phyloP scores from a whole-genome alignment of 2,329 filamentous ascomycete genomes.

The Simplicillium sp. region DNA sequence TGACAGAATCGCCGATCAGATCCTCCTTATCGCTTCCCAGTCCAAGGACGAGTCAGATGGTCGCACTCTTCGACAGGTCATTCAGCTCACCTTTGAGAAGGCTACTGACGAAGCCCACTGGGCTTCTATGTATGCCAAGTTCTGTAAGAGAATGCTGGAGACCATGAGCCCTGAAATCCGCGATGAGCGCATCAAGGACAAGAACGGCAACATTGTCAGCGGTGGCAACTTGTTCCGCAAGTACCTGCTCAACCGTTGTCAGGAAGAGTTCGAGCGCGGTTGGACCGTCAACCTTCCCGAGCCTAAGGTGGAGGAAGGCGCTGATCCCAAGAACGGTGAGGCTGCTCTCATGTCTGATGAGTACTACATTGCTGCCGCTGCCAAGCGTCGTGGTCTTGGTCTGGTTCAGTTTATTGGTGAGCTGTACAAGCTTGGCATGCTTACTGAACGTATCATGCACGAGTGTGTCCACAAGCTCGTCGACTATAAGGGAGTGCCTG shows the following conservation, averaged over 20 bases:
- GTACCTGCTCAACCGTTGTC: conserved; percentile 95
- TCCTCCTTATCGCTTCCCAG: conserved; percentile 83
- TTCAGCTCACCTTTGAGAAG: conserved; percentile 98
- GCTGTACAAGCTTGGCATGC: conserved; percentile 96
- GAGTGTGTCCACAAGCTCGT: conserved; percentile 96
- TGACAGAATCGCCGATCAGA: conserved; percentile 88
- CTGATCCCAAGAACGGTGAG: conserved; percentile 51
- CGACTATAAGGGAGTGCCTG: conserved; percentile 85
- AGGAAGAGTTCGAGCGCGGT: conserved; percentile 96
- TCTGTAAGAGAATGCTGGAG: conserved; percentile 94
- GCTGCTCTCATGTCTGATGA: conserved; percentile 85
- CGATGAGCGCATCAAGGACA: conserved; percentile 91
- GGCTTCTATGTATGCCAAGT: conserved; percentile 98
- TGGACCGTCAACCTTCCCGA: conserved; percentile 83
- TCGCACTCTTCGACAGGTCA: conserved; percentile 90
- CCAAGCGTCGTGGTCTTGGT: conserved; percentile 94
- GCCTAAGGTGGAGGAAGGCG: conserved; percentile 30
- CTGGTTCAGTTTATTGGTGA: conserved; percentile 99
- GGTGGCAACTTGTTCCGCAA: conserved; percentile 96
- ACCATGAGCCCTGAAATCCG: conserved; percentile 92
- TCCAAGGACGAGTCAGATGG: conserved; percentile 94
- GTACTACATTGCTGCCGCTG: conserved; percentile 88
- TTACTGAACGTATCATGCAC: conserved; percentile 99
- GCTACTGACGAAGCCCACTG: conserved; percentile 97
- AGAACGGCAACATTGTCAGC: conserved; percentile 75